Base-by-base conservation (phyloP, 116 monocot genomes). In the Dioscorea cayenensis region DNA sequence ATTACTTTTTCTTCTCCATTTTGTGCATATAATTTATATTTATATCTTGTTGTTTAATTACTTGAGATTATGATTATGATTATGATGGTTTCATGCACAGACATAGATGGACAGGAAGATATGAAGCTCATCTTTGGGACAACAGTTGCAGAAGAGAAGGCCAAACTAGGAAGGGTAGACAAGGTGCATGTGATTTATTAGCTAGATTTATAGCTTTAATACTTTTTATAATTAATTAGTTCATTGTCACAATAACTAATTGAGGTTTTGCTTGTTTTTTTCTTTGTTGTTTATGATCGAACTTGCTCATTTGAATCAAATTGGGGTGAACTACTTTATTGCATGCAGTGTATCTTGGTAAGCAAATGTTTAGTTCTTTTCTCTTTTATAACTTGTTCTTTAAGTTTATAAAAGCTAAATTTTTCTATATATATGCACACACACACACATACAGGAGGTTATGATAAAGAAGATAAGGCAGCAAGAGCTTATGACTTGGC, bases 401-500 rank as follows among this genome's bases (percentile, higher is more conserved):
- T 4, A 32, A 4, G 32, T 32, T 32, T 32, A 32, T 32, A 32
- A 32, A 32, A 32, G 32, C 32, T 32, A 1, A 32, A 32, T 32
- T 32, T 32, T 11, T 62, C 5, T 1, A 32, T 32, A 1, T 32
- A 32, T 32, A 32, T 32, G 3, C 3, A 32, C 4, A 32, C 4
- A 32, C 4, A 32, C 4, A 32, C 2, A n/a, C 35, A 11, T 43
- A 50, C 60, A 85, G 89, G 89, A 51, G 89, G 89, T 10, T 89
- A 89, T 76, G 89, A 89, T 55, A 89, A 85, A n/a, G 85, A 89
- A 77, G 85, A 89, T 0, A 89, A 89, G 78, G 89, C 89, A 58
- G 89, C 89, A 28, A 78, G 89, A 63, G 72, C 89, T 60, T 85
- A 89, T 63, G 89, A 89, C 83, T 76, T 89, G 71, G 85, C 85